These are phyloP conservation scores for Inga laurina DNA, from an alignment of 306 rosid genomes.

Conservation along the genomic window DNA sequence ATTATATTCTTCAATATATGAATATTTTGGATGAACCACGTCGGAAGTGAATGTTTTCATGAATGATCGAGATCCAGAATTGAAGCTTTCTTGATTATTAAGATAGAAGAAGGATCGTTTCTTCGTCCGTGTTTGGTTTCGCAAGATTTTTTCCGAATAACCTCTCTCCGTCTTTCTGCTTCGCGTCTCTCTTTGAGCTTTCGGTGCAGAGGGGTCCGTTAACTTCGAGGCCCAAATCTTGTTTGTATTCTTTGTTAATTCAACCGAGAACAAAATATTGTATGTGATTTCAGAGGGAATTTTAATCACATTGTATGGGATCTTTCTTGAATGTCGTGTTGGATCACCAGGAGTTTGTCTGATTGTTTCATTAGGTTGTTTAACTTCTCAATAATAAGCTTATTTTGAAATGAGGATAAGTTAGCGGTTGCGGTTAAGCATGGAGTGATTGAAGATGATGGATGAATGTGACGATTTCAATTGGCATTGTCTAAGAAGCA, in stretches of 20 bases:
- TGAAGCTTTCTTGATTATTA: neutral
- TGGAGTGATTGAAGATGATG: neutral
- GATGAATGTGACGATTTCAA: neutral
- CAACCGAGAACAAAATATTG: neutral
- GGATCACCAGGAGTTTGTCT: neutral
- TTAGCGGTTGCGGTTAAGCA: neutral
- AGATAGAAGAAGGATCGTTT: neutral
- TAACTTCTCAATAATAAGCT: too few relatives aligned
- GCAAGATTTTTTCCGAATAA: neutral
- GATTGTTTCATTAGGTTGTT: constrained; percentile 3
- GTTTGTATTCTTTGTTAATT: neutral
- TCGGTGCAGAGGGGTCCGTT: neutral
- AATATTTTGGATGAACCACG: neutral
- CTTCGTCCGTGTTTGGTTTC: neutral
- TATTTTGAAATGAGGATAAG: neutral
- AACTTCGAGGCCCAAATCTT: neutral
- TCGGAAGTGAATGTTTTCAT: constrained; percentile 3
- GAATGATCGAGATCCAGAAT: constrained; percentile 1
- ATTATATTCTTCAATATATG: neutral
- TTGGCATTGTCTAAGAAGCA: neutral
- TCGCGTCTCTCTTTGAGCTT: neutral
- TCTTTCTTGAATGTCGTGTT: neutral
- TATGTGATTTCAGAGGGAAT: neutral
- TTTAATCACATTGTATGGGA: neutral
- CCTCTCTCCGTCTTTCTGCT: neutral